Evolutionary conservation across 441 rosid genomes (phyloP), one percentile per base, ranked within the genome.

Genomic region (Raphanus hybrid): DNA sequence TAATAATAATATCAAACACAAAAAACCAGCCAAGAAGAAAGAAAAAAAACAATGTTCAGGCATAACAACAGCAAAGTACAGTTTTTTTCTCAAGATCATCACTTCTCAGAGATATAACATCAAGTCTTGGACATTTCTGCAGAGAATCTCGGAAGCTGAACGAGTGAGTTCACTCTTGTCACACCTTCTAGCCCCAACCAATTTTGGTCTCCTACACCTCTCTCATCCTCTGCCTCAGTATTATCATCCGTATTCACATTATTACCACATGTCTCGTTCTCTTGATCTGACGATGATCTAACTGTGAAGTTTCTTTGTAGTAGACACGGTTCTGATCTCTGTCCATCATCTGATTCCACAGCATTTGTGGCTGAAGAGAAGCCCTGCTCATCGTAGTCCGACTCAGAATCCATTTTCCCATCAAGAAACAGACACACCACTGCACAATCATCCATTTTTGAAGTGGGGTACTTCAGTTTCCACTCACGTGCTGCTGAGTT

Each of bases 391-490:
- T 96, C 97, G 39, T 74, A 69, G 39, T 80, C 83, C 1, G 97
- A 89, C 82, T 93, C 98, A 0, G 94, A 83, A 74, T 93, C 99
- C 97, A 96, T 92, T 81, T 93, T 93, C 45, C 97, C 97, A 55
- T 96, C 97, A 63, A 96, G 80, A 84, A 92, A 96, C 80, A 96
- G 5, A 29, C 34, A 96, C 59, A 96, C 98, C 18, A 94, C 99
- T 14, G 99, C 98, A 85, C 99, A 96, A 69, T 96, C 99, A 75
- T 93, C 99, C 97, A 96, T 90, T 75, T 91, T 96, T 2, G 99
- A 96, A 67, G 98, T 96, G 4, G 97, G 99, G 75, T 93, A 96
- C 74, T 96, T 96, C 55, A 90, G 86, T 85, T 88, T 92, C 99
- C 99, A 96, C 75, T 90, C 93, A 1, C 86, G 93, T 0, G 92